Evolutionary conservation across 2,329 filamentous ascomycete species (phyloP).

Genomic region (Fusarium oligoseptatum): DNA sequence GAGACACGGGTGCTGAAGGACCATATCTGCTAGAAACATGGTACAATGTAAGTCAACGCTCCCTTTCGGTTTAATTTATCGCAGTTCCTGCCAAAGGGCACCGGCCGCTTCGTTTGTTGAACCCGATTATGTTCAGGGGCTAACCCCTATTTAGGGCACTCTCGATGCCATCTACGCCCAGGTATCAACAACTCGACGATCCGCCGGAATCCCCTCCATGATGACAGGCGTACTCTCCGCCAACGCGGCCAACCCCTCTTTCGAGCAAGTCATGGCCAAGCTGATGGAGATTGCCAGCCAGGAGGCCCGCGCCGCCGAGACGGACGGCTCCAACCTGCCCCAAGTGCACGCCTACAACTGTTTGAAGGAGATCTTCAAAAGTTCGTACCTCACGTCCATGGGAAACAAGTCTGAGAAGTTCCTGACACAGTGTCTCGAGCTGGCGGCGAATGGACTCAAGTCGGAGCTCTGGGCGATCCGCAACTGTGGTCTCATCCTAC

Average conservation of each 20-base stretch:
- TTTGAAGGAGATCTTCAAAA: slow-evolving; percentile 91
- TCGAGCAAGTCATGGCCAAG: slow-evolving; percentile 73
- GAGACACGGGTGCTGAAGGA: slow-evolving; percentile 49
- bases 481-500: slow-evolving; percentile 91
- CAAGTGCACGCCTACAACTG: slow-evolving; percentile 98
- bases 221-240: slow-evolving; percentile 85
- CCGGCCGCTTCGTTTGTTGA: not conserved
- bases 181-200: slow-evolving; percentile 86
- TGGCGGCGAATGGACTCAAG: slow-evolving; percentile 84
- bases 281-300: slow-evolving; percentile 71
- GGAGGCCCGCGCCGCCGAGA: slow-evolving; percentile 66
- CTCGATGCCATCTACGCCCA: slow-evolving; percentile 80
- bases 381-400: slow-evolving; percentile 79
- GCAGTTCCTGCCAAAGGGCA: not conserved
- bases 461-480: slow-evolving; percentile 93
- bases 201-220: slow-evolving; percentile 90
- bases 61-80: not conserved
- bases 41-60: slow-evolving; percentile 70
- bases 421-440: slow-evolving; percentile 78
- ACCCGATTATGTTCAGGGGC: not conserved
- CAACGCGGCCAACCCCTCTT: slow-evolving; percentile 69
- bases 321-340: slow-evolving; percentile 77
- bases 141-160: slow-evolving; percentile 63
- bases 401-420: slow-evolving; percentile 80
- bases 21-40: slow-evolving; percentile 70